Evolutionary conservation across 257 asterid species (phyloP).

Genomic region (Plantago major): DNA sequence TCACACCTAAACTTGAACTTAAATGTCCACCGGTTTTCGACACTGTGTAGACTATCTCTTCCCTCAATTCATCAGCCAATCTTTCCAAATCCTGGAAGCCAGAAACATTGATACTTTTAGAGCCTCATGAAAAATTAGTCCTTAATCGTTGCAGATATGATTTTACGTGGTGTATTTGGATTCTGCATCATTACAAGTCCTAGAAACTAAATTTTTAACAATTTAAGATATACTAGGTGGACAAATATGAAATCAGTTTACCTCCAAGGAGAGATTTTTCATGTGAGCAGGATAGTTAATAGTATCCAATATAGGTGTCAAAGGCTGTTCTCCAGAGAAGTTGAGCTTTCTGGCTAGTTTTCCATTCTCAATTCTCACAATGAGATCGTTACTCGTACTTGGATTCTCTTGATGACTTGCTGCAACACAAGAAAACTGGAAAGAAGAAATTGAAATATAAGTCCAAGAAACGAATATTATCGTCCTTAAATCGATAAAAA

Average conservation of each 20-base stretch:
- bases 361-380: slow-evolving; percentile 11
- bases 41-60: slow-evolving; percentile 53
- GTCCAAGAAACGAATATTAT: neutral
- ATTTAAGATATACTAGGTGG: too few relatives aligned
- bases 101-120: neutral
- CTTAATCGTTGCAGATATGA: neutral
- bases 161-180: too few relatives aligned
- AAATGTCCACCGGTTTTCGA: slow-evolving; percentile 69
- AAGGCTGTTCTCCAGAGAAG: slow-evolving; percentile 51
- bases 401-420: slow-evolving; percentile 27
- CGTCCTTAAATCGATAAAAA: too few relatives aligned
- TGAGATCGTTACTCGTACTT: slow-evolving; percentile 17
- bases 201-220: too few relatives aligned
- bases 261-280: slow-evolving; percentile 64
- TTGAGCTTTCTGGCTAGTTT: slow-evolving; percentile 23
- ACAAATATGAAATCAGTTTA: slow-evolving; percentile 4
- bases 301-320: slow-evolving; percentile 59
- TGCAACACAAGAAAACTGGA: slow-evolving; percentile 27
- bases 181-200: too few relatives aligned
- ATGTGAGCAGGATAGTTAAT: slow-evolving; percentile 60
- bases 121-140: too few relatives aligned
- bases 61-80: slow-evolving; percentile 54
- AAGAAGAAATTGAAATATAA: neutral
- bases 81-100: slow-evolving; percentile 38
- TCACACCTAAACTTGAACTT: slow-evolving; percentile 61